These are phyloP conservation scores for Catunica adiposa DNA, from an alignment of 2,329 filamentous ascomycete genomes.

Conservation along the genomic window DNA sequence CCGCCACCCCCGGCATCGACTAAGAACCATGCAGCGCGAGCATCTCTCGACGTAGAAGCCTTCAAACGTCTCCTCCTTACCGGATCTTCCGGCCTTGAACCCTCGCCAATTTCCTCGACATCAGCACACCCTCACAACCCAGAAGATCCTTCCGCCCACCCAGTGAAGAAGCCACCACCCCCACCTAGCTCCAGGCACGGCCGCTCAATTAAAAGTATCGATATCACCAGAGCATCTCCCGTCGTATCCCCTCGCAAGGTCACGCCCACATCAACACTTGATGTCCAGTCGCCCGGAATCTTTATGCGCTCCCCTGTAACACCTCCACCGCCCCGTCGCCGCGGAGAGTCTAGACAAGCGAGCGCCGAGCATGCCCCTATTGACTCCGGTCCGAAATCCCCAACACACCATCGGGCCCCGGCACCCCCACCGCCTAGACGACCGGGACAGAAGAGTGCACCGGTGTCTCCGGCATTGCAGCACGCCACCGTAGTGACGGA, in stretches of 20 bases:
- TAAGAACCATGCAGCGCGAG: neutral
- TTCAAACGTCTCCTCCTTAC: slow-evolving; percentile 65
- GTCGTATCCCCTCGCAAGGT: slow-evolving; percentile 17
- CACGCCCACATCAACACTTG: slow-evolving; percentile 5
- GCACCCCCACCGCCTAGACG: slow-evolving; percentile 5
- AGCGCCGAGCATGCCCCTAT: slow-evolving; percentile 34
- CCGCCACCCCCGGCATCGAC: slow-evolving; percentile 7
- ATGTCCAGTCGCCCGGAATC: neutral
- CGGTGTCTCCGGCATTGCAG: neutral
- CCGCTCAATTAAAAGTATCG: slow-evolving; percentile 46
- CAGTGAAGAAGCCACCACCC: slow-evolving; percentile 50
- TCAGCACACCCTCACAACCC: neutral
- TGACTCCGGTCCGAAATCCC: slow-evolving; percentile 16
- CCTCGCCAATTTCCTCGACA: neutral
- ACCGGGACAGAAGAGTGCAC: slow-evolving; percentile 12
- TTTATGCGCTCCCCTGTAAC: slow-evolving; percentile 31
- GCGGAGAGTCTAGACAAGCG: slow-evolving; percentile 38
- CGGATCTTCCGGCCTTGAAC: slow-evolving; percentile 35
- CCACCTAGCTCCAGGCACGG: slow-evolving; percentile 62
- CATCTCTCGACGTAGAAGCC: slow-evolving; percentile 47
- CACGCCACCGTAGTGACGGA: neutral
- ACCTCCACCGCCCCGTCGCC: slow-evolving; percentile 30
- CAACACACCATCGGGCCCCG: slow-evolving; percentile 18
- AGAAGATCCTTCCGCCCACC: slow-evolving; percentile 6
- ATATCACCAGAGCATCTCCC: slow-evolving; percentile 21